Evolutionary conservation across 495 filamentous ascomycete species (phyloP).

Genomic region (Podospora pseudocomata): DNA sequence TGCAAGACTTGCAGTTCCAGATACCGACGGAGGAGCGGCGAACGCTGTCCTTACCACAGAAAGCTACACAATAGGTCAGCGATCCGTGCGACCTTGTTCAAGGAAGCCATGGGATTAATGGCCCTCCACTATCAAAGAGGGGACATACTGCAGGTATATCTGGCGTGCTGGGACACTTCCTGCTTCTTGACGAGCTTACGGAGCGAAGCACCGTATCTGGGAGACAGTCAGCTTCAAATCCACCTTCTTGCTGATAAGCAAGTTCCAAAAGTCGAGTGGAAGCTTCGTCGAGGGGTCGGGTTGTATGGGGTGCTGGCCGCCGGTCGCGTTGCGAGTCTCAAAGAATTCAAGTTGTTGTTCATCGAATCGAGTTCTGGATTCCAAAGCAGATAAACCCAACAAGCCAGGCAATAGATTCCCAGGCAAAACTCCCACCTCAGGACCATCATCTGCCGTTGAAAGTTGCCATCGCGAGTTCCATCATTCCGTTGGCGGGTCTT

Average conservation of each 20-base stretch:
- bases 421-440: neutral
- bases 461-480: neutral
- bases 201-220: constrained; percentile 95
- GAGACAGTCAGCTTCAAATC: constrained; percentile 16
- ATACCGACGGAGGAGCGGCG: constrained; percentile 91
- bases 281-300: neutral
- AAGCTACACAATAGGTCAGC: constrained; percentile 43
- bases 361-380: neutral
- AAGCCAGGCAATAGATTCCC: neutral
- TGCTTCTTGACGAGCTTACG: constrained; percentile 99
- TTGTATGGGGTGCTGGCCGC: neutral
- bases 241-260: neutral
- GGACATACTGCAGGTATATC: constrained; percentile 84
- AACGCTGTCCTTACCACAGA: constrained; percentile 94
- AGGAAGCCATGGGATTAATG: neutral
- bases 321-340: neutral
- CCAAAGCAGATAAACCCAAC: neutral
- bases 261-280: neutral
- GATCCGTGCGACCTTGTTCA: neutral
- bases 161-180: constrained; percentile 95
- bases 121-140: neutral
- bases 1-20: constrained; percentile 91
- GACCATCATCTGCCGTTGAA: neutral
- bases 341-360: neutral
- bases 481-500: neutral